These are phyloP conservation scores for Hypoxylon sp. DNA, from an alignment of 2,329 filamentous ascomycete species.

Conservation along the genomic window DNA sequence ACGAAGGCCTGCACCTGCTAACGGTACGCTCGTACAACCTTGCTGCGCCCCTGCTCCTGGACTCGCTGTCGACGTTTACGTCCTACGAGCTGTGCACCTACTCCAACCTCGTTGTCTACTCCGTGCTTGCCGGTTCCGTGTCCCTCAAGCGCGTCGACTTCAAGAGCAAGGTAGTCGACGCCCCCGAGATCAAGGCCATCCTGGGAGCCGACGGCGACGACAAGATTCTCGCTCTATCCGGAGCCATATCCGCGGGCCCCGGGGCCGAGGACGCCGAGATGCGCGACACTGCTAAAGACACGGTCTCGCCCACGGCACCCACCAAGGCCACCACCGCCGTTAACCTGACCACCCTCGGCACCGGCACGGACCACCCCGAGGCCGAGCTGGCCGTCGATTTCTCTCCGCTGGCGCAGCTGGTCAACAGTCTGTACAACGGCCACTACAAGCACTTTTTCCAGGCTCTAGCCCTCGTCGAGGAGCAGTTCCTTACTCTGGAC, in stretches of 20 bases:
- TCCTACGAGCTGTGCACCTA: slow-evolving; percentile 99
- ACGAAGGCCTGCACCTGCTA: slow-evolving; percentile 93
- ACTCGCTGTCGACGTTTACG: slow-evolving; percentile 97
- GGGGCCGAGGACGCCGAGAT: slow-evolving; percentile 82
- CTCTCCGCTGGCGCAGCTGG: slow-evolving; percentile 86
- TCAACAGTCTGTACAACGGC: slow-evolving; percentile 92
- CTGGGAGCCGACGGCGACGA: slow-evolving; percentile 87
- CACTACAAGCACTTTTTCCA: slow-evolving; percentile 96
- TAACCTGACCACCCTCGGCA: slow-evolving; percentile 88
- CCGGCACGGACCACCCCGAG: slow-evolving; percentile 78
- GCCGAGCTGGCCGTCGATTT: slow-evolving; percentile 90
- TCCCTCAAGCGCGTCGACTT: slow-evolving; percentile 98
- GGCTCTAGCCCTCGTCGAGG: slow-evolving; percentile 89
- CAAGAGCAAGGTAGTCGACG: slow-evolving; percentile 98
- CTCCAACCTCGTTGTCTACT: slow-evolving; percentile 93
- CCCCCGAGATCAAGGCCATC: slow-evolving; percentile 97
- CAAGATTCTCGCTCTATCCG: slow-evolving; percentile 85
- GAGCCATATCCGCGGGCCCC: slow-evolving; percentile 84
- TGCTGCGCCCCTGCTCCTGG: slow-evolving; percentile 92
- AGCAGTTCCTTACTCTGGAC: slow-evolving; percentile 93
- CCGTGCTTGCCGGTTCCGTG: slow-evolving; percentile 92
- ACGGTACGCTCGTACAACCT: slow-evolving; percentile 92
- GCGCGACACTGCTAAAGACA: slow-evolving; percentile 69
- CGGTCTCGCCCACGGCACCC: slow-evolving; percentile 66
- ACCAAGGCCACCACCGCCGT: slow-evolving; percentile 75